Conservation (phyloP, 768 basidiomycete genomes). For the Lactarius tabidus region DNA sequence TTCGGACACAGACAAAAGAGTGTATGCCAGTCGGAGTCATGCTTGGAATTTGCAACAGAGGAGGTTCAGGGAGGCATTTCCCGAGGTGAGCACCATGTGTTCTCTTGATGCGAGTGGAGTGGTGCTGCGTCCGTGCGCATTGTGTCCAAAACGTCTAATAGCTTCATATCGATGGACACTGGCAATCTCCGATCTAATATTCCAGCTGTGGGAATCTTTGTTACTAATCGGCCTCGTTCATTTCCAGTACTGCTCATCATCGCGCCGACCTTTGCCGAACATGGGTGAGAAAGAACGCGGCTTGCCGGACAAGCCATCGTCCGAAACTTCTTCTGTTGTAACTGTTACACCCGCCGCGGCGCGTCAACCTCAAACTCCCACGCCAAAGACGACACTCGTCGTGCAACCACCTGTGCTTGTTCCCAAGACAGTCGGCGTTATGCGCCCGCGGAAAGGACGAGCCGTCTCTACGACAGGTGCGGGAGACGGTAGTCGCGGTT, state of each 20-base stretch:
- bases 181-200: neutral
- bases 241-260: conserved; percentile 62
- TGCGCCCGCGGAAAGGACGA: conserved; percentile 24
- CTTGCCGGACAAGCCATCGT: conserved; percentile 35
- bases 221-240: conserved; percentile 25
- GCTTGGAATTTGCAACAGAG: conserved; percentile 76
- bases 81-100: conserved; percentile 59
- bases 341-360: conserved; percentile 17
- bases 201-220: neutral
- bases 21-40: conserved; percentile 77
- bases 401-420: conserved; percentile 5
- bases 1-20: conserved; percentile 70
- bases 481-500: conserved; percentile 38
- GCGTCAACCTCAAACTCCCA: conserved; percentile 26
- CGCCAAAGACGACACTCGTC: conserved; percentile 22
- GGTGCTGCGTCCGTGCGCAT: conserved; percentile 6
- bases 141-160: neutral
- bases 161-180: conserved; percentile 3
- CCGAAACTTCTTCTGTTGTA: conserved; percentile 21
- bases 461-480: conserved; percentile 25
- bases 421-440: conserved; percentile 14
- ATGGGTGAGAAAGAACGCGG: conserved; percentile 84
- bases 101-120: neutral
- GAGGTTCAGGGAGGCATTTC: conserved; percentile 84
- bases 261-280: conserved; percentile 76